Conservation (phyloP, 441 rosid species). For the Erysimum cheiri region DNA sequence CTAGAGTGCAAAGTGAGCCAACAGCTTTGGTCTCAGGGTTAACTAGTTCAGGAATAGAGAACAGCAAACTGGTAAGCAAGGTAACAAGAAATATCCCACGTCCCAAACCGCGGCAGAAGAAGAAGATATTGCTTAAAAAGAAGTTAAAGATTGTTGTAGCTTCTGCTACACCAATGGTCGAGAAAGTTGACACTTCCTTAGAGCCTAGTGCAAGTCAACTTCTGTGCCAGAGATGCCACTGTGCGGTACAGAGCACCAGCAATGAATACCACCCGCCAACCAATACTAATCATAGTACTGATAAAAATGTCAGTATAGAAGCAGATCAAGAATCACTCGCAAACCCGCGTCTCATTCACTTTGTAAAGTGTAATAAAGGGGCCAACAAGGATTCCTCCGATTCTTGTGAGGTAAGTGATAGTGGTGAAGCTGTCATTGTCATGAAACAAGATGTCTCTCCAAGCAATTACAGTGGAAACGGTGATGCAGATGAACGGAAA, state of each 20-base stretch:
- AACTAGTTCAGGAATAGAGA: conserved; percentile 52
- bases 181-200: conserved; percentile 40
- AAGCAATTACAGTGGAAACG: conserved; percentile 45
- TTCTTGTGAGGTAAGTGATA: conserved; percentile 28
- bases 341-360: conserved; percentile 36
- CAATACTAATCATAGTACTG: conserved; percentile 44
- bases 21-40: conserved; percentile 30
- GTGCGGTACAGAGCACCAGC: conserved; percentile 56
- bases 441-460: conserved; percentile 46
- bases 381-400: conserved; percentile 16
- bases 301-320: conserved; percentile 50
- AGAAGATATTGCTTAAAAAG: conserved; percentile 64
- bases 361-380: conserved; percentile 35
- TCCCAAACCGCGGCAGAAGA: conserved; percentile 61
- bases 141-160: conserved; percentile 57
- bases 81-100: conserved; percentile 60
- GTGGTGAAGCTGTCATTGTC: conserved; percentile 46
- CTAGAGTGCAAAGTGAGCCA: conserved; percentile 31
- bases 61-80: conserved; percentile 55
- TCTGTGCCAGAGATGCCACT: conserved; percentile 87
- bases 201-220: conserved; percentile 52
- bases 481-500: conserved; percentile 43
- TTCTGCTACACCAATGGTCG: conserved; percentile 41
- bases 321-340: conserved; percentile 45
- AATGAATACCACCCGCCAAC: conserved; percentile 48